Evolutionary conservation across 345 rosid species (phyloP).

Genomic region (Tarenaya hassleriana): DNA sequence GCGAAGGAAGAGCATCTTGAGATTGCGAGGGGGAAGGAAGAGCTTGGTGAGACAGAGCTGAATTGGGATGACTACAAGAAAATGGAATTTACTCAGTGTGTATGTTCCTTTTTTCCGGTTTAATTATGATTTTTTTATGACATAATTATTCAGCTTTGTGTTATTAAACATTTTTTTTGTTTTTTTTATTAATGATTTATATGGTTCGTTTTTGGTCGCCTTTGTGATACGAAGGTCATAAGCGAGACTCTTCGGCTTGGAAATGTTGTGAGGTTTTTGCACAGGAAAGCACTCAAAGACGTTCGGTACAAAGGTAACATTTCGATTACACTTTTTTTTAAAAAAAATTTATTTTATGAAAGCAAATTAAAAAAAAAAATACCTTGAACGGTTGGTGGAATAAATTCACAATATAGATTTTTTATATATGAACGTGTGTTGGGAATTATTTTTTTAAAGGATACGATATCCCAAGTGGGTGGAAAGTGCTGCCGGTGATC

Average conservation of each 20-base stretch:
- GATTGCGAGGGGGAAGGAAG: constrained; percentile 52
- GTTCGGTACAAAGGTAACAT: constrained; percentile 71
- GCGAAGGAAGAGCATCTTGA: constrained; percentile 76
- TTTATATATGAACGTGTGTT: constrained; percentile 7
- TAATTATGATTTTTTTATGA: no score
- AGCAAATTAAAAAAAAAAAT: no score
- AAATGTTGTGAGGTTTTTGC: constrained; percentile 91
- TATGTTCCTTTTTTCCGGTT: no score
- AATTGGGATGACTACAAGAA: constrained; percentile 97
- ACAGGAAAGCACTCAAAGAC: constrained; percentile 80
- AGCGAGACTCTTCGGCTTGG: constrained; percentile 92
- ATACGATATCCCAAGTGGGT: constrained; percentile 97
- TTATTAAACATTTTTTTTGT: no score
- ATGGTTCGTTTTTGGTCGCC: no score
- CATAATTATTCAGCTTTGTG: no score
- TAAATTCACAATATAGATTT: background rate
- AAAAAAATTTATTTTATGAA: no score
- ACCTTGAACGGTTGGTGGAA: no score
- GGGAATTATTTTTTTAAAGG: constrained; percentile 40
- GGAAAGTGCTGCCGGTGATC: constrained; percentile 99
- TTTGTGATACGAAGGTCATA: constrained; percentile 75
- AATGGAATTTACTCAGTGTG: constrained; percentile 96
- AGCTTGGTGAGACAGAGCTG: constrained; percentile 46
- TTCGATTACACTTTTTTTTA: background rate
- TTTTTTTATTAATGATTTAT: no score